Evolutionary conservation across 768 basidiomycete species (phyloP), one percentile per base, ranked within the genome.

Genomic region (Mycena capillaripes): DNA sequence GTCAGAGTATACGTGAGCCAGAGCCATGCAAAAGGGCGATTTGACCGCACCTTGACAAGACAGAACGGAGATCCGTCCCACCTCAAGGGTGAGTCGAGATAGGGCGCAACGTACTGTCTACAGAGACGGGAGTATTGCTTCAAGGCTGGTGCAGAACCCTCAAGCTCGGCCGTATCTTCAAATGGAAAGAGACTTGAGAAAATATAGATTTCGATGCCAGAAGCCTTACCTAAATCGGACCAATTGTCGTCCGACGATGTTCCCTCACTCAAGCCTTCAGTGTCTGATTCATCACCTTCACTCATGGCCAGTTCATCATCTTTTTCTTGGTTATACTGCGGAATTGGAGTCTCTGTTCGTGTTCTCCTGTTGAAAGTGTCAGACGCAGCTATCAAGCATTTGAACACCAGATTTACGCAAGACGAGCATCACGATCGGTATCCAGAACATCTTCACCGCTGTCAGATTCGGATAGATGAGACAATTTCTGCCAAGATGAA

Each of bases 201-300:
- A 6, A 27, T 11, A 34, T 58, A 42, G n/a, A 36, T 40, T 27
- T 66, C 8, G 8, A 42, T 48, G n/a, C 29, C 21, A 38, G 10
- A 21, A 27, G 44, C 73, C 81, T 70, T 68, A 89, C 89, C 85
- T 57, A 82, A 63, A 62, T 90, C 86, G 32, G 85, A 86, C 88
- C 85, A 87, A 60, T 83, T 82, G 78, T 83, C 83, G 53, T 88
- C 88, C 16, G 88, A 86, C 53, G 84, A 86, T 66, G 82, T 82
- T 44, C 80, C 83, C 56, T 92, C 92, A 2, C 90, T 92, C 58
- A 93, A 77, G 76, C 92, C 92, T 27, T 89, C 90, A 73, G 93
- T 83, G 74, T 95, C 95, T 3, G 95, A 95, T 80, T 96, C 95
- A 73, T 95, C 94, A 4, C 89, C 90, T 59, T 90, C 92, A 11